phyloP scores from a whole-genome alignment of 495 filamentous ascomycete species.

The Arthonia radiata region DNA sequence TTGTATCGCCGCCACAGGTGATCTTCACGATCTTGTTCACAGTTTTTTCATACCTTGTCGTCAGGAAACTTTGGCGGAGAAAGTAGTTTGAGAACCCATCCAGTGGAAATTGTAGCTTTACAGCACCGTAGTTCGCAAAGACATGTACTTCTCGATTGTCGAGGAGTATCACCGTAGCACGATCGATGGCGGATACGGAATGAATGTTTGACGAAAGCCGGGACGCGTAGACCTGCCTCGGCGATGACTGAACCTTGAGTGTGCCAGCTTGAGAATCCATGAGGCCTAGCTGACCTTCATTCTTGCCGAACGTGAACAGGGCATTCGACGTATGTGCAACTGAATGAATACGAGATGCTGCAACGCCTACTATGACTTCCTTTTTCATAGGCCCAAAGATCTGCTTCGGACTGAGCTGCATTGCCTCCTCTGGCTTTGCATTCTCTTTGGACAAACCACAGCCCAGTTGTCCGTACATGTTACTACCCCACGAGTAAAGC shows the following conservation, averaged over 20 bases:
- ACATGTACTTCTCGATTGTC: conserved; percentile 76
- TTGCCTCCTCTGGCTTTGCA: conserved; percentile 45
- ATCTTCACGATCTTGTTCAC: conserved; percentile 48
- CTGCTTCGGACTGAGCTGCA: conserved; percentile 59
- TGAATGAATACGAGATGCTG: conserved; percentile 80
- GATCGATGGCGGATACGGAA: conserved; percentile 71
- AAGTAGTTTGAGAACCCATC: conserved; percentile 42
- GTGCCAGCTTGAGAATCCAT: conserved; percentile 88
- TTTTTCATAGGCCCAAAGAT: conserved; percentile 78
- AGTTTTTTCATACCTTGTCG: conserved; percentile 38
- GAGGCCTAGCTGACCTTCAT: conserved; percentile 79
- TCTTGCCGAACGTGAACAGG: conserved; percentile 86
- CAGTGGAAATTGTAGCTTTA: conserved; percentile 56
- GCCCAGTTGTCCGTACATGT: conserved; percentile 66
- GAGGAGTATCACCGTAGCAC: conserved; percentile 64
- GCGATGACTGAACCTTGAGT: conserved; percentile 53
- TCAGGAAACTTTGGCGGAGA: conserved; percentile 36
- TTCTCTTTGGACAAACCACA: conserved; percentile 34
- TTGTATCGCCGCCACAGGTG: conserved; percentile 62
- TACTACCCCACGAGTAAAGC: conserved; percentile 82
- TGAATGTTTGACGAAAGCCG: conserved; percentile 54
- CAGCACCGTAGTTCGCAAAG: conserved; percentile 81
- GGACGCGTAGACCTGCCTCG: conserved; percentile 68
- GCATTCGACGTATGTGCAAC: conserved; percentile 62
- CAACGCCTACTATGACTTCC: conserved; percentile 55